These are phyloP conservation scores for Olyra latifolia DNA, from an alignment of 176 grass and related monocot species.

Conservation along the genomic window DNA sequence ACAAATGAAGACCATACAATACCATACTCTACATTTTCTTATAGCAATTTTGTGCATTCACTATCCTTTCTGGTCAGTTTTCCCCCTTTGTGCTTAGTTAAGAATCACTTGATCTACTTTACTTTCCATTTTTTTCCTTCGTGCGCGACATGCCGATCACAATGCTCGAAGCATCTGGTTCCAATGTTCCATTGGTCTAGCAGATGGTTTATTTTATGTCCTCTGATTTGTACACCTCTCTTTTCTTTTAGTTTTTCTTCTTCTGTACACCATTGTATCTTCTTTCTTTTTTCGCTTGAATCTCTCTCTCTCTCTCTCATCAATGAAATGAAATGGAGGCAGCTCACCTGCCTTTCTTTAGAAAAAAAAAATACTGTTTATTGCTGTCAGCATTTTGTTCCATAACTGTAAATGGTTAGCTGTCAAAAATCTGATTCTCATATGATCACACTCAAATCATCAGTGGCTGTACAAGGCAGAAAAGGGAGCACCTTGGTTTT, in stretches of 20 bases:
- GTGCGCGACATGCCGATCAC: background rate
- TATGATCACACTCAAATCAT: background rate
- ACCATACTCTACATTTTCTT: background rate
- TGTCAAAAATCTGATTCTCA: background rate
- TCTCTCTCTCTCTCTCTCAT: too few species aligned
- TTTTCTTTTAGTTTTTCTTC: too few species aligned
- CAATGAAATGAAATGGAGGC: too few species aligned
- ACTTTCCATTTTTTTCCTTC: background rate
- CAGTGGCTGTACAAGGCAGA: background rate
- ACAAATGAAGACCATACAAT: slow-evolving; percentile 19
- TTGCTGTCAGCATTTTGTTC: background rate
- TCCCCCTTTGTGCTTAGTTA: background rate
- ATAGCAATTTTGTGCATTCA: background rate
- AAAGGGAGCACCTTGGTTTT: background rate
- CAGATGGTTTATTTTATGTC: too few species aligned
- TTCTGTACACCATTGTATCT: too few species aligned
- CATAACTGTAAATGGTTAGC: background rate
- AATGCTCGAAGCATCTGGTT: too few species aligned
- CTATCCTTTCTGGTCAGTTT: background rate
- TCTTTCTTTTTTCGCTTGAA: too few species aligned
- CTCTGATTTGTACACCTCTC: too few species aligned
- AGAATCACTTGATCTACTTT: background rate
- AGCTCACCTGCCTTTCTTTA: too few species aligned
- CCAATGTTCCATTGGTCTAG: too few species aligned
- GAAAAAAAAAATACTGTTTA: background rate